phyloP scores from a whole-genome alignment of 495 filamentous ascomycete genomes.

The Neohortaea acidophila region DNA sequence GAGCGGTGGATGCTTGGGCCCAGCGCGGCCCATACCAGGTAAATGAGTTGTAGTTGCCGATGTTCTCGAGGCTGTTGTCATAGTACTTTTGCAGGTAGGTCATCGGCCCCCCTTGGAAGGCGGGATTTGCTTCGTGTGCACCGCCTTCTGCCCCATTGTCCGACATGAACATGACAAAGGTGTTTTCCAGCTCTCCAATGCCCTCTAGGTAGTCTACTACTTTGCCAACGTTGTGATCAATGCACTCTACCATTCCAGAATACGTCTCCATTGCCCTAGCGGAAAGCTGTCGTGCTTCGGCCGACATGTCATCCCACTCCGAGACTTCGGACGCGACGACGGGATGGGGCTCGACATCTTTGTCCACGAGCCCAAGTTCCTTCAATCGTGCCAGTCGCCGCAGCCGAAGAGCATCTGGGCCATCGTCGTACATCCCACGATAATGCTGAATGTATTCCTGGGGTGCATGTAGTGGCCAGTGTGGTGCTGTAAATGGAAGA shows the following conservation, averaged over 20 bases:
- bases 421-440: constrained; percentile 41
- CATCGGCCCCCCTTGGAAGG: constrained; percentile 1
- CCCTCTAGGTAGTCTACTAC: constrained; percentile 37
- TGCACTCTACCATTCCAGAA: constrained; percentile 45
- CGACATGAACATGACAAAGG: constrained; percentile 44
- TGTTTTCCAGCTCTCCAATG: constrained; percentile 43
- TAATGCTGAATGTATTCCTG: constrained; percentile 38
- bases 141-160: constrained; percentile 34
- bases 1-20: constrained; percentile 44
- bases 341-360: constrained; percentile 37
- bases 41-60: constrained; percentile 42
- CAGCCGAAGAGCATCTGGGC: constrained; percentile 38
- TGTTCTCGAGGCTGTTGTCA: constrained; percentile 42
- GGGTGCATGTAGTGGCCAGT: constrained; percentile 47
- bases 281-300: constrained; percentile 35
- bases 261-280: constrained; percentile 41
- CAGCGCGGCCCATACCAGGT: constrained; percentile 47
- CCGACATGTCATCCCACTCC: constrained; percentile 35
- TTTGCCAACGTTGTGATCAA: constrained; percentile 41
- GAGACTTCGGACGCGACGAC: constrained; percentile 31
- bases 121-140: constrained; percentile 1
- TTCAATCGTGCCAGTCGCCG: constrained; percentile 37
- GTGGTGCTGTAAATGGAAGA: constrained; percentile 43
- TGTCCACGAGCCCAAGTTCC: constrained; percentile 35
- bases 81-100: constrained; percentile 13